phyloP scores from a whole-genome alignment of 352 stramenopile species.

The Globisporangium polare region DNA sequence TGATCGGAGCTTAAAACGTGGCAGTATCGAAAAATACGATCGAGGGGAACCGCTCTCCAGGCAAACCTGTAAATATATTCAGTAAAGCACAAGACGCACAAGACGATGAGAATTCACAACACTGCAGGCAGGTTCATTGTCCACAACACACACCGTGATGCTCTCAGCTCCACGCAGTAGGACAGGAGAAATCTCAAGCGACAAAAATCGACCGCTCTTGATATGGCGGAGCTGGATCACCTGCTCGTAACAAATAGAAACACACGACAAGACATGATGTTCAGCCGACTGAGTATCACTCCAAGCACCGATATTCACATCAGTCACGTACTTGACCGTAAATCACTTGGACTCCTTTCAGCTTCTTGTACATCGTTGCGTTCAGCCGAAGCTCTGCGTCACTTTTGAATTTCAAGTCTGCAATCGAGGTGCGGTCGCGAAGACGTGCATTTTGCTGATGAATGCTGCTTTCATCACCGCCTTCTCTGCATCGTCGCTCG shows the following conservation, averaged over 20 bases:
- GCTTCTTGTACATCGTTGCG: slow-evolving; percentile 65
- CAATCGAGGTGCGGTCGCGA: slow-evolving; percentile 24
- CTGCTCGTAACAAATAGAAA: slow-evolving; percentile 17
- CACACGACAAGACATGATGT: background rate
- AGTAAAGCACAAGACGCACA: background rate
- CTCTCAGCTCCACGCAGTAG: slow-evolving; percentile 50
- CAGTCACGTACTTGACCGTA: slow-evolving; percentile 49
- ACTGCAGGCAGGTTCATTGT: background rate
- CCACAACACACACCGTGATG: slow-evolving; percentile 28
- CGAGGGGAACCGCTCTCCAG: slow-evolving; percentile 39
- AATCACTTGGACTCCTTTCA: slow-evolving; percentile 50
- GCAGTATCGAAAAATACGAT: slow-evolving; percentile 49
- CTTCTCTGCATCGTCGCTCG: background rate
- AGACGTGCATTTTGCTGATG: slow-evolving; percentile 7
- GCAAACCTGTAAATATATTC: slow-evolving; percentile 35
- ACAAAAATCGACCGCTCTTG: slow-evolving; percentile 59
- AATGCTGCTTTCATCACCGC: background rate
- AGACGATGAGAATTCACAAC: background rate
- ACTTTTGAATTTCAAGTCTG: slow-evolving; percentile 68
- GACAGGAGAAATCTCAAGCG: slow-evolving; percentile 39
- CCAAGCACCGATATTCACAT: background rate
- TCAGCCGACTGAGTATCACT: background rate
- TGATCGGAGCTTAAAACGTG: slow-evolving; percentile 60
- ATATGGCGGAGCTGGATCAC: slow-evolving; percentile 56
- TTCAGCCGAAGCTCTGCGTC: slow-evolving; percentile 65